Evolutionary conservation across 2,329 filamentous ascomycete species (phyloP).

Genomic region (Mycogone perniciosa): DNA sequence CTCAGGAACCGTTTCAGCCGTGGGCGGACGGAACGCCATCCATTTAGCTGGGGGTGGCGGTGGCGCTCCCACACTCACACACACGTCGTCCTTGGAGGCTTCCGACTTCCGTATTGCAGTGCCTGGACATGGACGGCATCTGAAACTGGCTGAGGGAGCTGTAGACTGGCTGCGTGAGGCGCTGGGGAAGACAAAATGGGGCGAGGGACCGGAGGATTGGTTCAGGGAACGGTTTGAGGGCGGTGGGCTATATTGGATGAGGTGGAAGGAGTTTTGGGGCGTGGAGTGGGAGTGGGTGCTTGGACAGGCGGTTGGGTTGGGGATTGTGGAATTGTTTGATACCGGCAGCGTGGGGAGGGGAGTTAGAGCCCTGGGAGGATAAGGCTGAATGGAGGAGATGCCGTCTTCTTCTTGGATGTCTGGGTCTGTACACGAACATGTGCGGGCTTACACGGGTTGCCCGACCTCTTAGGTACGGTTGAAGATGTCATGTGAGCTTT

Average conservation of each 20-base stretch:
- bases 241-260: conserved; percentile 36
- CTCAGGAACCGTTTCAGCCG: conserved; percentile 61
- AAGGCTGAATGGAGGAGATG: background rate
- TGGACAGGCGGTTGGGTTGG: conserved; percentile 63
- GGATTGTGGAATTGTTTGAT: conserved; percentile 67
- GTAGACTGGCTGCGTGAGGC: conserved; percentile 56
- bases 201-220: conserved; percentile 56
- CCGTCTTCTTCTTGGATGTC: no score
- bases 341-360: conserved; percentile 67
- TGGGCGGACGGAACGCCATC: conserved; percentile 61
- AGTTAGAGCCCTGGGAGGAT: conserved; percentile 39
- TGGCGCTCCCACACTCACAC: conserved; percentile 27
- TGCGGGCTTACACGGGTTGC: background rate
- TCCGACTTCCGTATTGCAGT: conserved; percentile 50
- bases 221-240: conserved; percentile 67
- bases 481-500: no score
- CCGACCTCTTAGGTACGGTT: no score
- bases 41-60: conserved; percentile 56
- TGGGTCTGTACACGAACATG: no score
- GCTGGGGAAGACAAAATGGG: conserved; percentile 52
- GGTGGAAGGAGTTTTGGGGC: conserved; percentile 65
- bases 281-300: conserved; percentile 66
- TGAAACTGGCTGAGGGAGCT: conserved; percentile 58
- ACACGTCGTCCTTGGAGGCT: conserved; percentile 14
- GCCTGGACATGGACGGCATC: conserved; percentile 59